Evolutionary conservation across 2,329 filamentous ascomycete genomes (phyloP).

Genomic region (Elsinoe arachidis): DNA sequence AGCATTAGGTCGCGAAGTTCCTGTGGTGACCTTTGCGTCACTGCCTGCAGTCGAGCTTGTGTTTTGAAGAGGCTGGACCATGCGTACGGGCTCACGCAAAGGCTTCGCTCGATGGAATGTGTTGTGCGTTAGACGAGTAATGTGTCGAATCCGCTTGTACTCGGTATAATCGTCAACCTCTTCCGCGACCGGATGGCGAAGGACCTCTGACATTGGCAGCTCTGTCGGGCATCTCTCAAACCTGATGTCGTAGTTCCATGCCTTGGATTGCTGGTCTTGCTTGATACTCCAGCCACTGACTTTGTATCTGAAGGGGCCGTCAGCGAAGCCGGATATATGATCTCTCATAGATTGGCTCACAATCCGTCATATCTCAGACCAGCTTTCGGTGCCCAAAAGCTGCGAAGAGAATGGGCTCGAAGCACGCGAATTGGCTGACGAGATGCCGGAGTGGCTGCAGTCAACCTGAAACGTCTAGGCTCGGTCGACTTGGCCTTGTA

Average conservation of each 20-base stretch:
- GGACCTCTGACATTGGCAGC: slow-evolving; percentile 29
- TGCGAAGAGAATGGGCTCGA: slow-evolving; percentile 36
- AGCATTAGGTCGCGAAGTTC: background rate
- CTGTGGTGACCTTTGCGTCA: background rate
- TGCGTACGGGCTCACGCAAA: background rate
- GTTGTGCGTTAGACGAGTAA: background rate
- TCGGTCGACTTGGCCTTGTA: slow-evolving; percentile 35
- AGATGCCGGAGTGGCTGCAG: slow-evolving; percentile 32
- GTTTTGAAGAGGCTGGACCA: background rate
- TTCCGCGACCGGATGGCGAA: slow-evolving; percentile 32
- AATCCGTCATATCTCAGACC: slow-evolving; percentile 42
- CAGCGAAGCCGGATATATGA: background rate
- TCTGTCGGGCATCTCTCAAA: slow-evolving; percentile 29
- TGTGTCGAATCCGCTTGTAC: slow-evolving; percentile 34
- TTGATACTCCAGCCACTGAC: slow-evolving; percentile 36
- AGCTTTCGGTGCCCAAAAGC: slow-evolving; percentile 38
- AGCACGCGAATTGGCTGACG: slow-evolving; percentile 37
- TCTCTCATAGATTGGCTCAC: slow-evolving; percentile 25
- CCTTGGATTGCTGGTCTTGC: slow-evolving; percentile 19
- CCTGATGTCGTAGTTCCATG: slow-evolving; percentile 31
- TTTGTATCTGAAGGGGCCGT: slow-evolving; percentile 23
- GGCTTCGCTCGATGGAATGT: slow-evolving; percentile 1
- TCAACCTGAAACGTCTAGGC: slow-evolving; percentile 37
- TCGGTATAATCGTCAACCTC: slow-evolving; percentile 42
- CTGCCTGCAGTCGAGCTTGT: background rate